Evolutionary conservation across 441 rosid genomes (phyloP), one percentile per base, ranked within the genome.

Genomic region (California macrophylla): DNA sequence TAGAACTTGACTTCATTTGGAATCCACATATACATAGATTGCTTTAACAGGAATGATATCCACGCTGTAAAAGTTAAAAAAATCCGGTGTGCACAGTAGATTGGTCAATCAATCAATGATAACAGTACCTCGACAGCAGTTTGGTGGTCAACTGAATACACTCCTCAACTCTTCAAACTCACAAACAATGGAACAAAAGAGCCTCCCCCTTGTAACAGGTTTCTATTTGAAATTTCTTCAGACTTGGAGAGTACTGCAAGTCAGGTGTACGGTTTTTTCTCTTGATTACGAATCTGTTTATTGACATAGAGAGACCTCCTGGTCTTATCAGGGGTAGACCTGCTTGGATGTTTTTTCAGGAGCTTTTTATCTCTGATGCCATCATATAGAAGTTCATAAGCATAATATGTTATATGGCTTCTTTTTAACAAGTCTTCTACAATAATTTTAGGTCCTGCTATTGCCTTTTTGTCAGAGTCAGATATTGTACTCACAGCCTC

Each of bases 371-470:
- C 87, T 81, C 86, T 81, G 74, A 92, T 83, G 34, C 94, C 98
- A 80, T 92, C 96, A 68, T 85, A 86, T 15, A 94, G 86, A 75
- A 94, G 92, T 74, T 92, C 93, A 9, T 92, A 92, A 3, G 98
- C 85, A 80, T 78, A 87, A 74, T 92, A 92, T 21, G 94, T 92
- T 82, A 94, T 85, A 69, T 82, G 79, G 69, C 90, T 81, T 80
- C 85, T 90, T 83, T 83, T 94, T 87, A 94, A 81, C 79, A 94
- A 79, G 76, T 88, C 90, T 80, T 94, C 97, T 80, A 92, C 85
- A 42, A 90, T 80, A 69, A 91, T 90, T 87, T 94, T 92, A 28
- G 97, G 98, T 47, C 96, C 93, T 10, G 95, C 98, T 69, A 87
- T 82, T 68, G 79, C 89, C 82, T 68, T 94, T 76, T 92, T 94